Base-by-base conservation (phyloP, 176 grass and related monocot genomes). In the Thinopyrum elongatum region DNA sequence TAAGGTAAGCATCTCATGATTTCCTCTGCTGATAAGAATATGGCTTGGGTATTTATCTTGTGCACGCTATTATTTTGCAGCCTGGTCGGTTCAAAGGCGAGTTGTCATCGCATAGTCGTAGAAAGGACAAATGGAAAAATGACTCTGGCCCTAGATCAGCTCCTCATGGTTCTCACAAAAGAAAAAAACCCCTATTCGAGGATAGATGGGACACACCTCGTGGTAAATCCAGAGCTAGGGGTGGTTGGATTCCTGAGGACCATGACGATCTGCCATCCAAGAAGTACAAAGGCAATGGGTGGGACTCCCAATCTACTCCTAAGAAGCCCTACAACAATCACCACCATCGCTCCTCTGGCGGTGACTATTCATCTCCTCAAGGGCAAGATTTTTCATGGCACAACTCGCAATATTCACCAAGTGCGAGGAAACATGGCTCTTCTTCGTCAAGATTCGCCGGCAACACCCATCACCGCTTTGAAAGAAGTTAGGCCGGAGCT, bases 211-310 rank as follows among this genome's bases (percentile, higher is more conserved):
- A 84, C 0, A 57, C 30, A 64, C 55, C 86, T 81, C 27, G 17
- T n/a, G 74, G 75, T 71, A 94, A 94, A 82, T 93, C 92, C 65
- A 94, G 87, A 86, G 82, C 36, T 0, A 92, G 88, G 59, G 91
- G 93, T 84, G 88, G 91, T 59, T 94, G 92, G 90, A 88, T 87
- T 44, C 80, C 80, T 31, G 87, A 96, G 58, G 86, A 92, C 86
- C 72, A 39, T 41, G 86, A 85, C 28, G 88, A 94, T 78, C 47
- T 87, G 44, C 66, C 82, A 74, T 74, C 10, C 10, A 92, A 80
- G 83, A 99, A 94, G 69, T 94, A 82, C 84, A 96, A 86, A 79
- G 34, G 79, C 69, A 88, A 90, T 31, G 78, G 53, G 29, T 91
- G 87, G 85, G 64, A 66, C 38, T 91, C 93, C 82, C 71, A 88